These are phyloP conservation scores for Tremella yokohamensis DNA, from an alignment of 768 basidiomycete genomes.

Conservation along the genomic window DNA sequence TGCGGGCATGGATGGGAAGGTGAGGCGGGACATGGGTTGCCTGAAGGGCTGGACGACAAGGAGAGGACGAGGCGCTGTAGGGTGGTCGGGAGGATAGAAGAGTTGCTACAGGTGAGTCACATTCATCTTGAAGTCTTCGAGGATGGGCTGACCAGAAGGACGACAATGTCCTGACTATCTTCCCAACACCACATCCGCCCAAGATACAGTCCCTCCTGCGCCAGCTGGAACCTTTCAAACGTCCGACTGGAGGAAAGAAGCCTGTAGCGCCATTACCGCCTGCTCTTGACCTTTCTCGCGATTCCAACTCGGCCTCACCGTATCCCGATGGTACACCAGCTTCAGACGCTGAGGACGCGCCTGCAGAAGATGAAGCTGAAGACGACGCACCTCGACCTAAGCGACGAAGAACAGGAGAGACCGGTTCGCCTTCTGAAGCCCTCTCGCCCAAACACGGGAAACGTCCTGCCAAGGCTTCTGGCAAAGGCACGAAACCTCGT, in stretches of 20 bases:
- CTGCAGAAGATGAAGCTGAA: constrained; percentile 1
- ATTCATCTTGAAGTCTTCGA: background rate
- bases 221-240: constrained; percentile 32
- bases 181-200: constrained; percentile 33
- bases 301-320: constrained; percentile 11
- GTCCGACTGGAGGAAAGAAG: constrained; percentile 36
- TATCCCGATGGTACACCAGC: constrained; percentile 14
- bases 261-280: constrained; percentile 30
- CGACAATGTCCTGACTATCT: constrained; percentile 61
- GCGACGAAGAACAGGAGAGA: background rate
- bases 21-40: constrained; percentile 55
- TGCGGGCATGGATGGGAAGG: constrained; percentile 49
- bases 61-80: constrained; percentile 60
- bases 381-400: background rate
- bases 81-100: constrained; percentile 75
- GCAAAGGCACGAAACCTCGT: constrained; percentile 34
- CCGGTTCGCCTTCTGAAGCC: constrained; percentile 4
- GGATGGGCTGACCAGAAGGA: constrained; percentile 57
- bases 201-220: constrained; percentile 22
- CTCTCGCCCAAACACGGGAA: constrained; percentile 24
- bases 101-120: constrained; percentile 67
- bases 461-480: constrained; percentile 25
- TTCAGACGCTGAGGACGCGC: constrained; percentile 4
- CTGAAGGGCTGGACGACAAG: constrained; percentile 51
- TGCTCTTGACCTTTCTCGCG: constrained; percentile 24